phyloP scores from a whole-genome alignment of 345 rosid genomes.

The Toxicodendron radicans region DNA sequence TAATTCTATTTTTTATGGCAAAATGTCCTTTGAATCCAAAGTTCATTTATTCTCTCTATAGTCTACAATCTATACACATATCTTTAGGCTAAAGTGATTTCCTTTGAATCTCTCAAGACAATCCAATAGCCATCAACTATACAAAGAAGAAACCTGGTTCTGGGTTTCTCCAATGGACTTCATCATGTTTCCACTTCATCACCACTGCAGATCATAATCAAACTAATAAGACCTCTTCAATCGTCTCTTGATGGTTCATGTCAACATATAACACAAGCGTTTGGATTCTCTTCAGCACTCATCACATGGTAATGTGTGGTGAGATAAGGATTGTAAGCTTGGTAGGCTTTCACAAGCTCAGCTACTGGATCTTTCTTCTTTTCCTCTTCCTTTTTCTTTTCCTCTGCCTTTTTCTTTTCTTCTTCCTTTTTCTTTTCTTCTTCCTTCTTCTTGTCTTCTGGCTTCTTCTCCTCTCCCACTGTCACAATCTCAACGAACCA shows the following conservation, averaged over 20 bases:
- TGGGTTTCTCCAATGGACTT: background rate
- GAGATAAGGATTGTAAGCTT: slow-evolving; percentile 32
- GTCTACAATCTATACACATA: background rate
- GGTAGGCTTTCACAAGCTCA: slow-evolving; percentile 28
- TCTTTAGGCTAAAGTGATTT: background rate
- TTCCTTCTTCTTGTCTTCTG: slow-evolving; percentile 40
- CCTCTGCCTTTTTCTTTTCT: slow-evolving; percentile 34
- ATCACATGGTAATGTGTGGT: slow-evolving; percentile 32
- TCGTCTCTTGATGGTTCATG: background rate
- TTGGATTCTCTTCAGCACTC: slow-evolving; percentile 57
- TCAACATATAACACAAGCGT: slow-evolving; percentile 46
- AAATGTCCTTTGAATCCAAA: background rate
- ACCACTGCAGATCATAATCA: background rate
- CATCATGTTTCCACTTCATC: background rate
- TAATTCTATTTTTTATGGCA: no score
- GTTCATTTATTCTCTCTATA: background rate
- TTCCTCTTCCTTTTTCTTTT: slow-evolving; percentile 26
- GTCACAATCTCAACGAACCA: slow-evolving; percentile 42
- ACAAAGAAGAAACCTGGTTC: background rate
- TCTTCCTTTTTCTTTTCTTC: slow-evolving; percentile 34
- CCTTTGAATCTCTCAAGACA: background rate
- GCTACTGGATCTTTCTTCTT: slow-evolving; percentile 33
- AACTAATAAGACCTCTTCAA: background rate
- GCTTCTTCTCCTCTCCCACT: slow-evolving; percentile 25
- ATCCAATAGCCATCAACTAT: background rate